Percentiles rank a stretch among this genome's conserved stretches.
These are phyloP conservation scores for Roridomyces roridus DNA, from an alignment of 768 basidiomycete species.

Conservation along the genomic window DNA sequence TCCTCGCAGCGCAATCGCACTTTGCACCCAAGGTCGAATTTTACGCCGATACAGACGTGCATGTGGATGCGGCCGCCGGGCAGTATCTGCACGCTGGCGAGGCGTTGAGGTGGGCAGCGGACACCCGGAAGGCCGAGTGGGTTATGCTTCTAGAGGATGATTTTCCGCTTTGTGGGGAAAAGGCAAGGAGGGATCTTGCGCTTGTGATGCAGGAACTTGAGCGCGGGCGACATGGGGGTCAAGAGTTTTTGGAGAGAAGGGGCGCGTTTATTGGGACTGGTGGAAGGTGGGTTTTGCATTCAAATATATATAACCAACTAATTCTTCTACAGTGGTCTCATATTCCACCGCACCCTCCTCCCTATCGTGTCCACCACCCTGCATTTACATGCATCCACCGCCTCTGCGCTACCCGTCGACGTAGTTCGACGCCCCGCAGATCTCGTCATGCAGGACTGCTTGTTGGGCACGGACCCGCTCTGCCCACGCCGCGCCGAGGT, in stretches of 20 bases:
- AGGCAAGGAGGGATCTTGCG: neutral
- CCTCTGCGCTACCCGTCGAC: slow-evolving; percentile 34
- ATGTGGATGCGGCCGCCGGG: slow-evolving; percentile 32
- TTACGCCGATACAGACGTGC: slow-evolving; percentile 36
- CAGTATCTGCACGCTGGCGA: slow-evolving; percentile 50
- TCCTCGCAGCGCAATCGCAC: slow-evolving; percentile 30
- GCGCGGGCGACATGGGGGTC: neutral
- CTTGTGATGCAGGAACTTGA: slow-evolving; percentile 15
- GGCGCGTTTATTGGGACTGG: slow-evolving; percentile 50
- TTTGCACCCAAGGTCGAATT: slow-evolving; percentile 34
- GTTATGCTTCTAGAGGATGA: slow-evolving; percentile 52
- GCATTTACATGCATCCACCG: slow-evolving; percentile 34
- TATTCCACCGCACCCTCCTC: slow-evolving; percentile 43
- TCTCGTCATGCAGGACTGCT: slow-evolving; percentile 48
- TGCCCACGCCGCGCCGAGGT: slow-evolving; percentile 34
- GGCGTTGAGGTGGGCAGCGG: slow-evolving; percentile 45
- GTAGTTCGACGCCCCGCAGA: slow-evolving; percentile 41
- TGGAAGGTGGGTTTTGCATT: slow-evolving; percentile 37
- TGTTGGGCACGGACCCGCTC: slow-evolving; percentile 44
- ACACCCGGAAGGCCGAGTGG: slow-evolving; percentile 40
- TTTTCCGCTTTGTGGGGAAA: slow-evolving; percentile 44
- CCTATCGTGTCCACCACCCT: slow-evolving; percentile 40
- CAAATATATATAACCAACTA: too few relatives aligned
- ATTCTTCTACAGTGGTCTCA: slow-evolving; percentile 40
- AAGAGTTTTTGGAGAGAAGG: slow-evolving; percentile 25